Conservation (phyloP, 169 alveolate species). For the Eimeria praecox region DNA sequence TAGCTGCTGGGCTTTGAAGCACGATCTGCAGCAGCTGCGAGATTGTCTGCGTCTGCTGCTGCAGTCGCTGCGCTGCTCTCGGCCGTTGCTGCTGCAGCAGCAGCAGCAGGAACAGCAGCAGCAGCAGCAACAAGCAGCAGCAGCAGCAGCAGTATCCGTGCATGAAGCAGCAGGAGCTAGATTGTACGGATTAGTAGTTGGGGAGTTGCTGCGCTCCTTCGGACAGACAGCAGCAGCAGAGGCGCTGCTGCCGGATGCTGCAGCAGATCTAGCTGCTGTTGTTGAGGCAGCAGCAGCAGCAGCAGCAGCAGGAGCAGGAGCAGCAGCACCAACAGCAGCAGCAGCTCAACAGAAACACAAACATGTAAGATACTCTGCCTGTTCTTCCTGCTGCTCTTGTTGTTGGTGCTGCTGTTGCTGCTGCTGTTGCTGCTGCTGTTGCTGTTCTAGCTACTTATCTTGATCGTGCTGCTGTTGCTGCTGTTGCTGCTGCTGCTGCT, state of each 20-base stretch:
- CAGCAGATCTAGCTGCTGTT: constrained; percentile 47
- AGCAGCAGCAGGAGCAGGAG: not conserved
- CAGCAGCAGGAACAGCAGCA: constrained; percentile 19
- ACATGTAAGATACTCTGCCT: not conserved
- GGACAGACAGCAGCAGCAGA: constrained; percentile 47
- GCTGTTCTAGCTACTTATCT: not conserved
- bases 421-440: constrained; percentile 11
- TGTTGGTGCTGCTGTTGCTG: not conserved
- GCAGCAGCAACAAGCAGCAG: constrained; percentile 25
- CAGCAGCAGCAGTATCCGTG: not conserved
- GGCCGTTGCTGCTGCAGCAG: constrained; percentile 49
- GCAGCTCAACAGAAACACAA: constrained; percentile 9
- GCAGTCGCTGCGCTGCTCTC: constrained; percentile 24
- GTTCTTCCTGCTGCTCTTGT: not conserved
- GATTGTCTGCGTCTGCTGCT: constrained; percentile 29
- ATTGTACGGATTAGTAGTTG: not conserved
- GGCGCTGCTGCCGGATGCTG: constrained; percentile 45
- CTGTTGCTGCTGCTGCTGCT: constrained; percentile 15
- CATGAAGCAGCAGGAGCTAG: constrained; percentile 47
- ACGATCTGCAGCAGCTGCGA: constrained; percentile 52
- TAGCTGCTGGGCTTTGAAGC: constrained; percentile 59
- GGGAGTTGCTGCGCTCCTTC: not conserved
- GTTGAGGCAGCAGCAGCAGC: constrained; percentile 45
- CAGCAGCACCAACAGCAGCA: constrained; percentile 61
- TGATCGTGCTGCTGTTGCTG: not conserved